These are phyloP conservation scores for Pleurotus giganteus DNA, from an alignment of 768 basidiomycete species.

Conservation along the genomic window DNA sequence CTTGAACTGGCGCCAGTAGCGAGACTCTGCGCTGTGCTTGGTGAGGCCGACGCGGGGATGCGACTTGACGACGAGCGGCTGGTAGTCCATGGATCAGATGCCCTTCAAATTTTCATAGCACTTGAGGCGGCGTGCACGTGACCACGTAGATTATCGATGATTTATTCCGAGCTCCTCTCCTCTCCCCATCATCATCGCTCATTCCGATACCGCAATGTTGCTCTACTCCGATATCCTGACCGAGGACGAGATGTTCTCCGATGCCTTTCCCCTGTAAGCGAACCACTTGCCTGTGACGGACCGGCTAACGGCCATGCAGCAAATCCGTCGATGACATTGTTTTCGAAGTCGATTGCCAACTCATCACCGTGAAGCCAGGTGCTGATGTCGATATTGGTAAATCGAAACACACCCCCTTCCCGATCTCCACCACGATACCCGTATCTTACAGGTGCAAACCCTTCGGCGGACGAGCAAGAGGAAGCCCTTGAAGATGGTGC, in stretches of 20 bases:
- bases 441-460: constrained; percentile 72
- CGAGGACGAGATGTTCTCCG: constrained; percentile 90
- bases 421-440: background rate
- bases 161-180: constrained; percentile 12
- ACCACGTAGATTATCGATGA: constrained; percentile 41
- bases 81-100: constrained; percentile 65
- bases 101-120: constrained; percentile 18
- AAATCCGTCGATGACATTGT: constrained; percentile 76
- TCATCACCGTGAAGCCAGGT: constrained; percentile 69
- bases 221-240: constrained; percentile 72
- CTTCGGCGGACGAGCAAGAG: constrained; percentile 83
- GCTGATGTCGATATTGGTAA: constrained; percentile 86
- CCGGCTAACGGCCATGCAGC: constrained; percentile 36
- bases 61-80: constrained; percentile 68
- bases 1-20: constrained; percentile 86
- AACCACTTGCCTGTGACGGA: background rate
- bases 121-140: constrained; percentile 15
- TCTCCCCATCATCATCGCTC: constrained; percentile 18
- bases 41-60: constrained; percentile 50
- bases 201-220: constrained; percentile 50
- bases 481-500: constrained; percentile 82
- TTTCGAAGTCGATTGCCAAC: constrained; percentile 82
- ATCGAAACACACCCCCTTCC: constrained; percentile 16
- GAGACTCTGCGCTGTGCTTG: constrained; percentile 70
- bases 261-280: constrained; percentile 84